Conservation (phyloP, 495 filamentous ascomycete genomes). For the Xylaria venustula region DNA sequence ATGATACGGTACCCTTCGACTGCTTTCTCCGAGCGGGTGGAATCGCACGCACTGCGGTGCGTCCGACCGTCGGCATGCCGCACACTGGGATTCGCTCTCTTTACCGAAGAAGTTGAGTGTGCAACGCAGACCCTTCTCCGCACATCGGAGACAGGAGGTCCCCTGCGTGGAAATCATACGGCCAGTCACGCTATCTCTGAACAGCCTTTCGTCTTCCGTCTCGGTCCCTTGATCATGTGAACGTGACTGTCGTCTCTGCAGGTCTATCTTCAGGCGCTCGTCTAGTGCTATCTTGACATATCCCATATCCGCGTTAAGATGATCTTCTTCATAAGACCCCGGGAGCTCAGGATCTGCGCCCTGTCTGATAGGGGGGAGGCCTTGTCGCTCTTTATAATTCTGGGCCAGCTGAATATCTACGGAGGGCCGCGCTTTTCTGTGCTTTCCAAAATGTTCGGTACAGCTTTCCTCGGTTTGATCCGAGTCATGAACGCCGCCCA, state of each 20-base stretch:
- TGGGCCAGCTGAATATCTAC: constrained; percentile 3
- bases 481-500: background rate
- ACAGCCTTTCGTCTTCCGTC: background rate
- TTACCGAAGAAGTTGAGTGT: constrained; percentile 21
- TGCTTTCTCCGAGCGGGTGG: background rate
- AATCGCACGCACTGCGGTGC: constrained; percentile 17
- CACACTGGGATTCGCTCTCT: constrained; percentile 15
- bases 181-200: constrained; percentile 17
- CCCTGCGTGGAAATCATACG: constrained; percentile 14
- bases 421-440: background rate
- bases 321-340: background rate
- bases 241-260: background rate
- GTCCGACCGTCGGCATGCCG: constrained; percentile 16
- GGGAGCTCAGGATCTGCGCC: background rate
- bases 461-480: background rate
- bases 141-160: constrained; percentile 19
- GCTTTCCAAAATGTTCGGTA: background rate
- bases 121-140: constrained; percentile 24
- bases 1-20: background rate
- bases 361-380: background rate
- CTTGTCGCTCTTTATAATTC: background rate
- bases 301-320: background rate
- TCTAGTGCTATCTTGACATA: background rate
- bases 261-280: background rate
- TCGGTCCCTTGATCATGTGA: background rate